Evolutionary conservation across 2,329 filamentous ascomycete species (phyloP), one percentile per base, ranked within the genome.

Genomic region (Fusarium haematococcum): DNA sequence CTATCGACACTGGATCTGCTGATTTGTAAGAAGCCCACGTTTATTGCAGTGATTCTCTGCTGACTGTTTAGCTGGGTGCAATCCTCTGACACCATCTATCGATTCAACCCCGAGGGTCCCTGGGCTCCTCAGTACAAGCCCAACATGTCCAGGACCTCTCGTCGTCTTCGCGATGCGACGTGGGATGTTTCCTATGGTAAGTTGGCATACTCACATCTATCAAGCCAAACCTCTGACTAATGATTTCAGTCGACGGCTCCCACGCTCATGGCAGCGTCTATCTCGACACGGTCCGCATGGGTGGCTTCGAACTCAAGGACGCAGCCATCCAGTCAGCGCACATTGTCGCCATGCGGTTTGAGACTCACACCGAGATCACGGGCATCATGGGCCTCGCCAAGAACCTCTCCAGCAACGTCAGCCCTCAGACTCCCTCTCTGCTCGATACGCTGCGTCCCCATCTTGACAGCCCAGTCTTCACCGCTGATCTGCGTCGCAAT

Each of bases 21-120:
- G 88, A 90, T 68, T 81, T 88, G 92, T 97, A 88, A 89, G 92
- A 90, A 56, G 11, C 6, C 43, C 2, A n/a, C 3, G 18, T 27
- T 10, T 10, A 9, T 41, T n/a, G 37, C 2, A 39, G 25, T 11
- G 11, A 16, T 20, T 5, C 27, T 32, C 35, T 52, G 30, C 74
- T 79, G 14, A 77, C 57, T 37, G 25, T 58, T 20, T 57, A 89
- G 88, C n/a, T 90, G 88, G 88, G 83, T 89, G 20, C 87, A 88
- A 78, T 87, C 86, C 3, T 83, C 86, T 4, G 85, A 88, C 66
- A 88, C 86, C 16, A 70, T 75, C 50, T 84, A 83, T 66, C 73
- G 74, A n/a, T 39, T 77, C 71, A 82, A 83, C 70, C 57, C 67
- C 8, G 70, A 82, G 10, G 83, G 83, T 5, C 83, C 83, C 7